Conservation (phyloP, 805 yeast species). For the Kluyveromyces siamensis region DNA sequence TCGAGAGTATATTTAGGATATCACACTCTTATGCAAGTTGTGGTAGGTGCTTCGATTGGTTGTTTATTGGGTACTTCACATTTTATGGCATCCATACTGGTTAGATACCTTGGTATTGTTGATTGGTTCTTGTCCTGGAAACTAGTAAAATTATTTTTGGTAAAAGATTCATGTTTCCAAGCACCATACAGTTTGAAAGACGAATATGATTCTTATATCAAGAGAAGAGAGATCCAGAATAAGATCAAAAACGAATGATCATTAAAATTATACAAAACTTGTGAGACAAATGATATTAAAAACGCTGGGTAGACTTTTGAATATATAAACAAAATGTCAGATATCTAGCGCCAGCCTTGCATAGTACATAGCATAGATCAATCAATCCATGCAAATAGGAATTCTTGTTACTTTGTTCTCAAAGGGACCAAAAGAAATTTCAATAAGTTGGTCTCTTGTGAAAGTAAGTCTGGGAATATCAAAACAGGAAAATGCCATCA, state of each 20-base stretch:
- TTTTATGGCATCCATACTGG: constrained; percentile 41
- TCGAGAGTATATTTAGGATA: constrained; percentile 74
- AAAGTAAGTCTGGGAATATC: constrained; percentile 79
- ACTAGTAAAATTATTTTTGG: constrained; percentile 39
- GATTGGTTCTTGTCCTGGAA: constrained; percentile 55
- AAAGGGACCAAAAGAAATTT: constrained; percentile 81
- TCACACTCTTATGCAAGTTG: constrained; percentile 66
- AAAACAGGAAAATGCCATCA: constrained; percentile 82
- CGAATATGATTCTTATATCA: constrained; percentile 33
- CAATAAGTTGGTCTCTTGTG: constrained; percentile 75
- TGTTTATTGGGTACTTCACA: constrained; percentile 46
- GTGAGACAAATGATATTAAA: not conserved
- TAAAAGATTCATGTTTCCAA: constrained; percentile 54
- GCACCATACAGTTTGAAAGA: constrained; percentile 39
- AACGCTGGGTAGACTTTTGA: not conserved
- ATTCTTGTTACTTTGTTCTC: constrained; percentile 57
- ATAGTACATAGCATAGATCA: not conserved
- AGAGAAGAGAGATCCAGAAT: constrained; percentile 10
- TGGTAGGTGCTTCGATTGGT: constrained; percentile 65
- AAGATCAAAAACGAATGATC: not conserved
- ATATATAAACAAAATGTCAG: not conserved
- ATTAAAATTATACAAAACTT: not conserved
- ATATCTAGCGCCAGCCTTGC: not conserved
- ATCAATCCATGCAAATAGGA: constrained; percentile 20
- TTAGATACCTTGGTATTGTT: constrained; percentile 60